phyloP scores from a whole-genome alignment of 2,329 filamentous ascomycete genomes.

The Botrytis pseudocinerea region DNA sequence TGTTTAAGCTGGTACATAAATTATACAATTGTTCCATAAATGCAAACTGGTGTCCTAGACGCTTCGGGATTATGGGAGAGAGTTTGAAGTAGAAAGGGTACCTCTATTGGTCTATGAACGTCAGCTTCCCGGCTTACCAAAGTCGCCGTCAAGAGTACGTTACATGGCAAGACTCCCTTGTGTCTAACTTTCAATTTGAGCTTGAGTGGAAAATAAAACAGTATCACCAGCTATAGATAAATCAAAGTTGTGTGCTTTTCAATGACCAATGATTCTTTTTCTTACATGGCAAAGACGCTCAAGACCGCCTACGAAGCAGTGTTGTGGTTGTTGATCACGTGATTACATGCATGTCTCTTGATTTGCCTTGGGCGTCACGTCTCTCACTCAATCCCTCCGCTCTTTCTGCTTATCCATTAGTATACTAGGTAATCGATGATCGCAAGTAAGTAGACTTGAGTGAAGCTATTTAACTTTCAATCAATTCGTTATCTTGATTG shows the following conservation, averaged over 20 bases:
- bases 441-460: neutral
- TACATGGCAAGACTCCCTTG: neutral
- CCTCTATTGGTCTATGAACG: neutral
- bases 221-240: neutral
- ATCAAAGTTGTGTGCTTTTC: neutral
- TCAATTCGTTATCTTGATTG: neutral
- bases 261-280: neutral
- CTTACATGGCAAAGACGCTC: neutral
- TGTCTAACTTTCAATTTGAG: neutral
- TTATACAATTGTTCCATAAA: neutral
- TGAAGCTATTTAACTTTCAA: neutral
- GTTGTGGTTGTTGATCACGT: neutral
- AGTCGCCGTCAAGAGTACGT: neutral
- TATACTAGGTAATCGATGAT: neutral
- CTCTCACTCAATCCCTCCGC: neutral
- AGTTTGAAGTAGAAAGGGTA: neutral
- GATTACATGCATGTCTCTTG: neutral
- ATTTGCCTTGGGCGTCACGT: neutral
- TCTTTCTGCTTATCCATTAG: neutral
- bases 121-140: neutral
- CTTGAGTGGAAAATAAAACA: neutral
- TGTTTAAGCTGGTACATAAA: constrained; percentile 2
- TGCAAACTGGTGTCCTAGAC: neutral
- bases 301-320: neutral
- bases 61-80: neutral